Evolutionary conservation across 1,284 basidiomycete species (phyloP).

Genomic region (Anthracocystis panici-leucophaei): DNA sequence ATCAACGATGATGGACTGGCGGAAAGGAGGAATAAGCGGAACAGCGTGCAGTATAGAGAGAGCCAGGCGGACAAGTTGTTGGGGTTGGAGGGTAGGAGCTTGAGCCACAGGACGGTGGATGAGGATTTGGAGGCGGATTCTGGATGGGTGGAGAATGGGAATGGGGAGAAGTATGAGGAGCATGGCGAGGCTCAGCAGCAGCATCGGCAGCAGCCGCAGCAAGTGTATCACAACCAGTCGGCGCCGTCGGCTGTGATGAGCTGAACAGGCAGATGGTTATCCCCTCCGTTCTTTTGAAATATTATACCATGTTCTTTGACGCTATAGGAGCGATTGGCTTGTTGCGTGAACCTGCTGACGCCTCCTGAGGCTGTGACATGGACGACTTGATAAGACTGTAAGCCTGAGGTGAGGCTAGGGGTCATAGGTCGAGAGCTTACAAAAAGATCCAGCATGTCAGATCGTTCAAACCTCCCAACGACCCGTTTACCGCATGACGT

Average conservation of each 20-base stretch:
- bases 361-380: too few relatives aligned
- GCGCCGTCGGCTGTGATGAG: slow-evolving; percentile 19
- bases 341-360: not conserved
- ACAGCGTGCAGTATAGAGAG: slow-evolving; percentile 46
- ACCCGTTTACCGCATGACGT: too few relatives aligned
- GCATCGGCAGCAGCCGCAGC: slow-evolving; percentile 9
- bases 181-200: slow-evolving; percentile 4
- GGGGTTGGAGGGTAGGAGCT: slow-evolving; percentile 45
- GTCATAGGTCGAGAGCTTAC: not conserved
- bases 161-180: slow-evolving; percentile 10
- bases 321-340: not conserved
- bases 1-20: not conserved
- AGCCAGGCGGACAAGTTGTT: slow-evolving; percentile 49
- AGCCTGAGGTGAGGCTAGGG: not conserved
- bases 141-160: slow-evolving; percentile 17
- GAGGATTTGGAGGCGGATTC: slow-evolving; percentile 42
- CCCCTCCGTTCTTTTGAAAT: not conserved
- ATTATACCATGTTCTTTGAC: slow-evolving; percentile 2
- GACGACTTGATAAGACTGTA: too few relatives aligned
- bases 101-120: slow-evolving; percentile 30
- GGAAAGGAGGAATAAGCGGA: slow-evolving; percentile 41
- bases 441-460: too few relatives aligned
- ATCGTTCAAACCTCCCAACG: too few relatives aligned
- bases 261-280: slow-evolving; percentile 5
- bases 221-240: not conserved